These are phyloP conservation scores for Coleophoma cylindrospora DNA, from an alignment of 2,329 filamentous ascomycete species.

Conservation along the genomic window DNA sequence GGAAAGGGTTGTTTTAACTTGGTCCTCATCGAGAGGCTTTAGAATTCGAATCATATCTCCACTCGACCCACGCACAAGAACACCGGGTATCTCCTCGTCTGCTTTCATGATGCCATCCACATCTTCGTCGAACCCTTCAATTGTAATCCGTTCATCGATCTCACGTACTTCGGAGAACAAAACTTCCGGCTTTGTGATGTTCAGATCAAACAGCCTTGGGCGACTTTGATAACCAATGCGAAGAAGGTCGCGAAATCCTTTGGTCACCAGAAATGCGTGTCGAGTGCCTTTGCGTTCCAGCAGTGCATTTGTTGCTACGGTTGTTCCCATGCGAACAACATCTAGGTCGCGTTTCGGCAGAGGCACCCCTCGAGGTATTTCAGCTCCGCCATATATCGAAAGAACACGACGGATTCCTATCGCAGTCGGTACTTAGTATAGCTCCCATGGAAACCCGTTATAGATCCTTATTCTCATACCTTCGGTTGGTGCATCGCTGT, in stretches of 20 bases:
- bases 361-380: constrained; percentile 56
- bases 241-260: constrained; percentile 66
- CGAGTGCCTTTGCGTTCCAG: constrained; percentile 65
- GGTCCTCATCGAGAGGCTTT: constrained; percentile 43
- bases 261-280: constrained; percentile 65
- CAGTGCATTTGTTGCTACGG: constrained; percentile 68
- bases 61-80: constrained; percentile 55
- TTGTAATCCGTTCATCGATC: constrained; percentile 64
- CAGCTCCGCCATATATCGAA: constrained; percentile 50
- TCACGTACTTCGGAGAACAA: constrained; percentile 64
- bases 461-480: constrained; percentile 39
- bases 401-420: constrained; percentile 34
- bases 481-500: constrained; percentile 61
- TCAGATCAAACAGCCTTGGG: constrained; percentile 66
- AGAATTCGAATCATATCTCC: constrained; percentile 61
- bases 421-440: background rate
- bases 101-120: constrained; percentile 63
- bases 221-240: constrained; percentile 67
- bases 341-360: constrained; percentile 60
- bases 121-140: constrained; percentile 68
- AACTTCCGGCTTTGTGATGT: constrained; percentile 60
- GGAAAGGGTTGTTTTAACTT: constrained; percentile 35
- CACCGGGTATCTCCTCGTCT: constrained; percentile 36
- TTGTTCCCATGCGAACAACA: constrained; percentile 70
- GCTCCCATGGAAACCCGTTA: background rate